Conservation (phyloP, 495 filamentous ascomycete species). For the Corynascus novoguineensis region DNA sequence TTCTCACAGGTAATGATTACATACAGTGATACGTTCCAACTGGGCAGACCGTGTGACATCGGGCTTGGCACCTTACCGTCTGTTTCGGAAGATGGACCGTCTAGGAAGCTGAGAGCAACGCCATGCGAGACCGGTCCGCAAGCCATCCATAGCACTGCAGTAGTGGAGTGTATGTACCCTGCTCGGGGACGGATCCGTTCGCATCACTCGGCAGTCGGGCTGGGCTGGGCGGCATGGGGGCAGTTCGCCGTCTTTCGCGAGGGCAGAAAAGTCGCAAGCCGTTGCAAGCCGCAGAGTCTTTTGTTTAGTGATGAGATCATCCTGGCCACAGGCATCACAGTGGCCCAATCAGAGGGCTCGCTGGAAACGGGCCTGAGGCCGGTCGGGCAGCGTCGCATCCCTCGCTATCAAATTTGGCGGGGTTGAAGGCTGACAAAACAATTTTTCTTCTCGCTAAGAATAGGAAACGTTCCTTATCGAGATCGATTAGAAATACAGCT, state of each 20-base stretch:
- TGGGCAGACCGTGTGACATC: background rate
- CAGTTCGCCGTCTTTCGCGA: no score
- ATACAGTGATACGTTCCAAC: background rate
- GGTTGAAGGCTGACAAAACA: conserved; percentile 5
- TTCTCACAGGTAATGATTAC: background rate
- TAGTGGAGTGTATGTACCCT: no score
- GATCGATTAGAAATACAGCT: no score
- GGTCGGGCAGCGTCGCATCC: conserved; percentile 1
- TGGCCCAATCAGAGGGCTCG: background rate
- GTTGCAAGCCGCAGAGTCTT: conserved; percentile 5
- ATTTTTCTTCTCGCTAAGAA: background rate
- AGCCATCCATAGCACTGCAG: conserved; percentile 2
- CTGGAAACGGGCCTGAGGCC: background rate
- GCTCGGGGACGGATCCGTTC: no score
- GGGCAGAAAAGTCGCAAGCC: background rate
- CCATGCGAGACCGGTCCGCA: conserved; percentile 2
- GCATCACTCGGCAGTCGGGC: no score
- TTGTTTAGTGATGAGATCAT: conserved; percentile 4
- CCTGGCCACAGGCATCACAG: background rate
- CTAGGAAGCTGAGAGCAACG: background rate
- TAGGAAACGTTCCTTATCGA: background rate
- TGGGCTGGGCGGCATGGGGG: no score
- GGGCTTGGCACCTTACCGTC: conserved; percentile 2
- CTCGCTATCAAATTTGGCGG: background rate
- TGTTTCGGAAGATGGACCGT: background rate